These are phyloP conservation scores for Zygotorulaspora mrakii DNA, from an alignment of 1,139 yeast species.

Conservation along the genomic window DNA sequence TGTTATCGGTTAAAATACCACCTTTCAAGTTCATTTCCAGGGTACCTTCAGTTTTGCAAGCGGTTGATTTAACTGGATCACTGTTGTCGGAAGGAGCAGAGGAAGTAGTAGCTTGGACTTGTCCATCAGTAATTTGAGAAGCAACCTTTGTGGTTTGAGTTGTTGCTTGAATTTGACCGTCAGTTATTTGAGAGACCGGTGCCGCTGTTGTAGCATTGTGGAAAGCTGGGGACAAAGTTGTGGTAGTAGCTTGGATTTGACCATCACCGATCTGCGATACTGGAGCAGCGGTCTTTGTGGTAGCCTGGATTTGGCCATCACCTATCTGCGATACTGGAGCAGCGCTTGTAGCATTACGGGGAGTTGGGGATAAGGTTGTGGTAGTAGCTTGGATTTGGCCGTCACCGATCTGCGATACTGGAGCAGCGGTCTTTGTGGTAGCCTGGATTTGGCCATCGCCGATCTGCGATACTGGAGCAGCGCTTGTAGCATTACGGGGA, in stretches of 20 bases:
- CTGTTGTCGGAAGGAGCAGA: conserved; percentile 51
- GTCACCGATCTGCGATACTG: conserved; percentile 51
- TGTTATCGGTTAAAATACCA: conserved; percentile 55
- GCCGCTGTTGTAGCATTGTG: conserved; percentile 38
- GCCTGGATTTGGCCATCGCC: conserved; percentile 55
- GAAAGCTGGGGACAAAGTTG: conserved; percentile 29
- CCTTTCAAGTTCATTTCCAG: conserved; percentile 53
- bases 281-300: conserved; percentile 39
- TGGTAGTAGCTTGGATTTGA: conserved; percentile 44
- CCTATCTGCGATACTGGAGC: conserved; percentile 50
- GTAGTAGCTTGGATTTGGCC: conserved; percentile 52
- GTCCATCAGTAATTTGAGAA: conserved; percentile 20
- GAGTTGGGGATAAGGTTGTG: too few relatives aligned
- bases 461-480: conserved; percentile 43
- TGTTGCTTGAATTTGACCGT: conserved; percentile 61
- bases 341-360: too few relatives aligned
- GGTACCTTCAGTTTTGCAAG: conserved; percentile 52
- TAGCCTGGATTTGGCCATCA: conserved; percentile 47
- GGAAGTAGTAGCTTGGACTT: conserved; percentile 22
- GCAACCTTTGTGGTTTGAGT: conserved; percentile 31
- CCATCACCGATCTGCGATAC: conserved; percentile 47
- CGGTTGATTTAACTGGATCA: conserved; percentile 26
- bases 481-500: conserved; percentile 40
- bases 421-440: conserved; percentile 40
- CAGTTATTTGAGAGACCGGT: conserved; percentile 58